Conservation (phyloP, 129 eudicot species). For the Flaveria ramosissima region DNA sequence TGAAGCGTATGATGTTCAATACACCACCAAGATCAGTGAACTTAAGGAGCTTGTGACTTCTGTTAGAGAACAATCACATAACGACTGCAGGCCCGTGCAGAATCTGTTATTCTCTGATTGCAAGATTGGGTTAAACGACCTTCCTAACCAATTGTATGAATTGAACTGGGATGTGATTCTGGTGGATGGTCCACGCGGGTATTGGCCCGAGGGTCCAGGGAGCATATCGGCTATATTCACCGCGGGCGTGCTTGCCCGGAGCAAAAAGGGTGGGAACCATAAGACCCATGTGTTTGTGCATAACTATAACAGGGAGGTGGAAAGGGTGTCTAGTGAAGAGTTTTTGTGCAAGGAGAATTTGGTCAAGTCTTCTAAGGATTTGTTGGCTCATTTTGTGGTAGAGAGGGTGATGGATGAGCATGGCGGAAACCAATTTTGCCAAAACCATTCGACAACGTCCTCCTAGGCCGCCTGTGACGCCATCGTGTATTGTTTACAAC, state of each 20-base stretch:
- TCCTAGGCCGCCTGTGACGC: constrained; percentile 10
- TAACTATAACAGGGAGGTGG: constrained; percentile 73
- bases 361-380: constrained; percentile 73
- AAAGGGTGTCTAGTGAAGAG: constrained; percentile 81
- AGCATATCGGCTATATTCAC: constrained; percentile 87
- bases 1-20: constrained; percentile 92
- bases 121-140: constrained; percentile 78
- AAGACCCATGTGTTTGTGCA: constrained; percentile 91
- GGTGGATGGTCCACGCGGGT: constrained; percentile 95
- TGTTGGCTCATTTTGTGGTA: constrained; percentile 81
- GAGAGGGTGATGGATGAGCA: constrained; percentile 61
- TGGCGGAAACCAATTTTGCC: constrained; percentile 54
- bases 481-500: background rate
- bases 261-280: constrained; percentile 73
- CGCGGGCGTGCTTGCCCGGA: constrained; percentile 88
- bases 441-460: constrained; percentile 33
- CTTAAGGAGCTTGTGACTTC: constrained; percentile 58
- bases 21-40: constrained; percentile 73
- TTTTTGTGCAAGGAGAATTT: constrained; percentile 88
- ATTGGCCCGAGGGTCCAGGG: constrained; percentile 97
- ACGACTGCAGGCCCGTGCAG: constrained; percentile 95
- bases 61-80: constrained; percentile 57
- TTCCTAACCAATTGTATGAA: constrained; percentile 90
- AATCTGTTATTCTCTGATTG: constrained; percentile 89
- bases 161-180: constrained; percentile 87